Evolutionary conservation across 352 stramenopile species (phyloP).

Genomic region (Phytophthora constricta): DNA sequence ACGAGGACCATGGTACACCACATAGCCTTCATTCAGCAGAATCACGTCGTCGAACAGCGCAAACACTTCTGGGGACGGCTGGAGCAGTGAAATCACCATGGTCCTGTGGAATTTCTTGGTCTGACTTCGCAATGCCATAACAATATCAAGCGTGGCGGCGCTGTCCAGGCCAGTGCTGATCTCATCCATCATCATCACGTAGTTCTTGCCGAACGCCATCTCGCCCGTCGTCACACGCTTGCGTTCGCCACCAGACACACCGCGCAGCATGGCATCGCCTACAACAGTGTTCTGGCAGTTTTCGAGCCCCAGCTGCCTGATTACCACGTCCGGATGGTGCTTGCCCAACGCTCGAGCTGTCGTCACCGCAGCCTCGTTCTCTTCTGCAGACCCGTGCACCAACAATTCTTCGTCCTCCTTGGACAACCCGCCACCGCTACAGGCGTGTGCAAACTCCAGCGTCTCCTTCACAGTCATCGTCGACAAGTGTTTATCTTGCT

Average conservation of each 20-base stretch:
- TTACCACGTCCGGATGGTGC: slow-evolving; percentile 14
- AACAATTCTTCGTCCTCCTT: slow-evolving; percentile 11
- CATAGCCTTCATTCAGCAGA: slow-evolving; percentile 80
- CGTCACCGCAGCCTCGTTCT: slow-evolving; percentile 8
- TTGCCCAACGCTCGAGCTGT: slow-evolving; percentile 1
- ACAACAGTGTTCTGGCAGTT: slow-evolving; percentile 27
- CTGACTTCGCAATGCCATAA: slow-evolving; percentile 6
- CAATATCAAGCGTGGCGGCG: slow-evolving; percentile 15
- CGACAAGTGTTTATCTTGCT: slow-evolving; percentile 33
- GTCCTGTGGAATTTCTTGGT: slow-evolving; percentile 39
- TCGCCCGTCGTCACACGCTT: slow-evolving; percentile 27
- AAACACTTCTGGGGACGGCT: slow-evolving; percentile 91
- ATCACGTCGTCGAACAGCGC: slow-evolving; percentile 92
- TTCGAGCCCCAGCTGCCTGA: slow-evolving; percentile 20
- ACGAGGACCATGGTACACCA: slow-evolving; percentile 85
- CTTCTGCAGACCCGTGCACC: slow-evolving; percentile 5
- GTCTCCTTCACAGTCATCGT: slow-evolving; percentile 35
- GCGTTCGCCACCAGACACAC: slow-evolving; percentile 19
- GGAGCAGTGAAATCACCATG: slow-evolving; percentile 63
- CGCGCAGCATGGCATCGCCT: slow-evolving; percentile 18
- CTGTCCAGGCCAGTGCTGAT: slow-evolving; percentile 21
- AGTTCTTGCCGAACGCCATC: slow-evolving; percentile 25
- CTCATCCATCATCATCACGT: slow-evolving; percentile 20
- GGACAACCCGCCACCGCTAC: slow-evolving; percentile 22
- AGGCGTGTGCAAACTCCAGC: slow-evolving; percentile 31